These are phyloP conservation scores for Coemansia sp. DNA, from an alignment of 192 early-diverging fungal species.

Conservation along the genomic window DNA sequence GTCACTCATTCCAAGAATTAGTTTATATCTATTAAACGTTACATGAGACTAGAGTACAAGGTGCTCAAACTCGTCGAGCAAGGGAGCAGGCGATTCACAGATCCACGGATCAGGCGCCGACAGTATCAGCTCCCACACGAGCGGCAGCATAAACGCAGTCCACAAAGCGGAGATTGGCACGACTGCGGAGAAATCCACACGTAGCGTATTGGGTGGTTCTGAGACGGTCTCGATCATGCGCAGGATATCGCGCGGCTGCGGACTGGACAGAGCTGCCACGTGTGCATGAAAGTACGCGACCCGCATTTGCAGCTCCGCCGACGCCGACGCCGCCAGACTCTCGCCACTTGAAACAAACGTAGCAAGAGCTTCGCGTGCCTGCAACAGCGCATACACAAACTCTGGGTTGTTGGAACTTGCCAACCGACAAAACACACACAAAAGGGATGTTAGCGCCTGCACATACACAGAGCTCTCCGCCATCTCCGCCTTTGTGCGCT, in stretches of 20 bases:
- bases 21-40: too few relatives aligned
- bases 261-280: slow-evolving; percentile 28
- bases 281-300: slow-evolving; percentile 52
- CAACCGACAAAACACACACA: slow-evolving; percentile 37
- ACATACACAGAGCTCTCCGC: slow-evolving; percentile 35
- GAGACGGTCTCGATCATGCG: slow-evolving; percentile 24
- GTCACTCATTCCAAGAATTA: too few relatives aligned
- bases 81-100: slow-evolving; percentile 9
- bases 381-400: slow-evolving; percentile 48
- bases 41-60: slow-evolving; percentile 1
- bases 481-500: slow-evolving; percentile 5
- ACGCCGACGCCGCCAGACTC: slow-evolving; percentile 7
- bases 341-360: too few relatives aligned
- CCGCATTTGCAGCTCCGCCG: slow-evolving; percentile 39
- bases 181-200: neutral
- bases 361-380: slow-evolving; percentile 32
- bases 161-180: neutral
- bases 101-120: slow-evolving; percentile 23
- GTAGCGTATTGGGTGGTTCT: neutral
- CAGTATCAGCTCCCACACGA: slow-evolving; percentile 48
- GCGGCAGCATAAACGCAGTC: slow-evolving; percentile 46
- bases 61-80: slow-evolving; percentile 43
- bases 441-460: slow-evolving; percentile 27
- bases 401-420: slow-evolving; percentile 45
- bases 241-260: slow-evolving; percentile 40